A percentile compares a stretch with the other conserved stretches of the same genome.
Conservation (phyloP, 2,329 filamentous ascomycete genomes). For the Alternaria gaisen region DNA sequence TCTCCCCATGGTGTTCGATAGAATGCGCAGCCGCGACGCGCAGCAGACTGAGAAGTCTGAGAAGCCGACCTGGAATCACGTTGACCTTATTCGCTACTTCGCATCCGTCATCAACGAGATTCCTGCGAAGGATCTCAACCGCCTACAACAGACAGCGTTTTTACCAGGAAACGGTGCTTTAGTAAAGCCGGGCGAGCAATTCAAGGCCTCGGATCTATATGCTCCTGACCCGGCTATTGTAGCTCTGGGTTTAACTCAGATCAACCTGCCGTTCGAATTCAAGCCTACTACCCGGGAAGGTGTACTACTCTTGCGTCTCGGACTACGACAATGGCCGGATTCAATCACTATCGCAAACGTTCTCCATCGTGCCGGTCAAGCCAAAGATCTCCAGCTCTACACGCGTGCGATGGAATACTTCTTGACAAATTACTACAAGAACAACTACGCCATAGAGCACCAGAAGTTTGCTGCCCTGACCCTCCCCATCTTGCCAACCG, state of each 20-base stretch:
- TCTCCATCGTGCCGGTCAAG: constrained; percentile 71
- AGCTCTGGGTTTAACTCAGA: constrained; percentile 52
- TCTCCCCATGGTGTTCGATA: constrained; percentile 88
- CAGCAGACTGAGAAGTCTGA: constrained; percentile 53
- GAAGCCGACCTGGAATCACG: constrained; percentile 80
- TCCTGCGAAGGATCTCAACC: constrained; percentile 79
- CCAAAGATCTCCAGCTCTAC: constrained; percentile 63
- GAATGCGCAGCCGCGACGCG: constrained; percentile 72
- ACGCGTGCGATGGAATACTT: constrained; percentile 81
- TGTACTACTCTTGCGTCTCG: constrained; percentile 75
- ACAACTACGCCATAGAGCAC: constrained; percentile 73
- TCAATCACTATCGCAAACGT: constrained; percentile 79
- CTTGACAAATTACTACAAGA: constrained; percentile 78
- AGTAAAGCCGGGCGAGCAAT: constrained; percentile 42
- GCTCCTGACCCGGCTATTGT: constrained; percentile 47
- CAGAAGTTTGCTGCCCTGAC: constrained; percentile 60
- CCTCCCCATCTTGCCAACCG: constrained; percentile 70
- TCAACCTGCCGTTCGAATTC: constrained; percentile 82
- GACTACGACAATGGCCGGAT: constrained; percentile 75
- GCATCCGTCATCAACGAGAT: constrained; percentile 91
- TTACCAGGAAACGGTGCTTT: constrained; percentile 70
- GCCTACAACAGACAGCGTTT: constrained; percentile 79
- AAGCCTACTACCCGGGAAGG: constrained; percentile 65
- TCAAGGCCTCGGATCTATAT: constrained; percentile 49
- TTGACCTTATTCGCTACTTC: constrained; percentile 93